Evolutionary conservation across 2,329 filamentous ascomycete genomes (phyloP).

Genomic region (Diaporthe sp.): DNA sequence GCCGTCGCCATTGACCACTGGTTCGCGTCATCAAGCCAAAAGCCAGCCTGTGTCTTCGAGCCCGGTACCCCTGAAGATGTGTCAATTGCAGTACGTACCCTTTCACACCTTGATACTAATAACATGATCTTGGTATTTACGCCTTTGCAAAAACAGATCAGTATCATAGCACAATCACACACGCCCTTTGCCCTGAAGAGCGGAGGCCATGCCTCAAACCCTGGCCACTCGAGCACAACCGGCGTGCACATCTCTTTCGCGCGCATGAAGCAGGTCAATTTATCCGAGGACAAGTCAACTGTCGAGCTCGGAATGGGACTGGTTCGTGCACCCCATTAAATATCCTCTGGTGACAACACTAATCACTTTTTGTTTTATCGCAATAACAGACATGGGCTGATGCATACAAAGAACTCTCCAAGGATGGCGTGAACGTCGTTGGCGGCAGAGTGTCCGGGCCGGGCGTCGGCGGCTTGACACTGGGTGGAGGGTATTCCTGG

Average conservation of each 20-base stretch:
- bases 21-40: constrained; percentile 48
- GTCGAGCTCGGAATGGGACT: constrained; percentile 46
- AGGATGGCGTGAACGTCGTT: constrained; percentile 46
- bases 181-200: constrained; percentile 47
- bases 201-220: constrained; percentile 48
- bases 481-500: constrained; percentile 49
- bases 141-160: constrained; percentile 29
- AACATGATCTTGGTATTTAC: background rate
- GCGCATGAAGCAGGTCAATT: constrained; percentile 43
- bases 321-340: constrained; percentile 18
- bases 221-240: constrained; percentile 47
- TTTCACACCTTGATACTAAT: background rate
- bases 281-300: constrained; percentile 43
- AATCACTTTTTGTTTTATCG: background rate
- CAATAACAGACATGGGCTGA: constrained; percentile 44
- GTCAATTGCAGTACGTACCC: constrained; percentile 42
- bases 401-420: constrained; percentile 44
- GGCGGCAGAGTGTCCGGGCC: constrained; percentile 47
- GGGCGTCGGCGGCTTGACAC: constrained; percentile 47
- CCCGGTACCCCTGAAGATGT: constrained; percentile 46
- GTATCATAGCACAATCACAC: constrained; percentile 41
- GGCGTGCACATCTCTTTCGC: constrained; percentile 47
- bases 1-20: constrained; percentile 45
- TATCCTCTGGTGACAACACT: background rate
- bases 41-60: constrained; percentile 48